phyloP scores from a whole-genome alignment of 192 early-diverging fungal species.

The Entophlyctis luteolus region DNA sequence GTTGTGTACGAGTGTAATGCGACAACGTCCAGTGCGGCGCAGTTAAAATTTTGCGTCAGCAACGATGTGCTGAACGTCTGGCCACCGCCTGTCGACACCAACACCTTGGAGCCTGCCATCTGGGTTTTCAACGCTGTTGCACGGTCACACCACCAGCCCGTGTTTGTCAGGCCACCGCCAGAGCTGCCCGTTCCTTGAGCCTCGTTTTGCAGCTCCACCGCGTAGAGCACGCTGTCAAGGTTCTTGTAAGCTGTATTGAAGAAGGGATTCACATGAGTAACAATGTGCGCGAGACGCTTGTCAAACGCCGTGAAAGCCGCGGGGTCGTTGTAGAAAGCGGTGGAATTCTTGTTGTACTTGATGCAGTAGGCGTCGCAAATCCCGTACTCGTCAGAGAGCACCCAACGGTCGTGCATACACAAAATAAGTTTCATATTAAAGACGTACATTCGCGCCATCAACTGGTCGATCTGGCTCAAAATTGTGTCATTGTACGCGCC shows the following conservation, averaged over 20 bases:
- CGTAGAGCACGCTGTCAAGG: constrained; percentile 15
- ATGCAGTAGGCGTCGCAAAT: constrained; percentile 24
- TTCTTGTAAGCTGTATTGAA: constrained; percentile 24
- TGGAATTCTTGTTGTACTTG: background rate
- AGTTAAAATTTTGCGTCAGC: constrained; percentile 16
- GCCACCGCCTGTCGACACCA: constrained; percentile 24
- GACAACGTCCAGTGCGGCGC: constrained; percentile 14
- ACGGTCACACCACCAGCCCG: constrained; percentile 25
- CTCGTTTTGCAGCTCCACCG: constrained; percentile 28
- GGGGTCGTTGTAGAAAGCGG: constrained; percentile 10
- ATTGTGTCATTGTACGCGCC: constrained; percentile 20
- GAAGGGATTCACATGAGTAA: constrained; percentile 10
- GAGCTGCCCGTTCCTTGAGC: constrained; percentile 11
- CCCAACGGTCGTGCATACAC: constrained; percentile 24
- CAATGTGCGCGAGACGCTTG: constrained; percentile 15
- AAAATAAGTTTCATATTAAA: constrained; percentile 15
- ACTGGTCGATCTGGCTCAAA: constrained; percentile 8
- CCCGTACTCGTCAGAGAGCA: constrained; percentile 18
- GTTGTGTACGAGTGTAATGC: constrained; percentile 24
- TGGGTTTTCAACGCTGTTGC: background rate
- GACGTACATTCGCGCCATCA: background rate
- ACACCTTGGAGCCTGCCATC: background rate
- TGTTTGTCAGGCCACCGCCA: constrained; percentile 6
- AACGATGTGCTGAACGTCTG: constrained; percentile 8
- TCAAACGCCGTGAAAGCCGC: constrained; percentile 2